Evolutionary conservation across 176 grass and related monocot genomes (phyloP), one percentile per base, ranked within the genome.

Genomic region (Calamus simplicifolius): DNA sequence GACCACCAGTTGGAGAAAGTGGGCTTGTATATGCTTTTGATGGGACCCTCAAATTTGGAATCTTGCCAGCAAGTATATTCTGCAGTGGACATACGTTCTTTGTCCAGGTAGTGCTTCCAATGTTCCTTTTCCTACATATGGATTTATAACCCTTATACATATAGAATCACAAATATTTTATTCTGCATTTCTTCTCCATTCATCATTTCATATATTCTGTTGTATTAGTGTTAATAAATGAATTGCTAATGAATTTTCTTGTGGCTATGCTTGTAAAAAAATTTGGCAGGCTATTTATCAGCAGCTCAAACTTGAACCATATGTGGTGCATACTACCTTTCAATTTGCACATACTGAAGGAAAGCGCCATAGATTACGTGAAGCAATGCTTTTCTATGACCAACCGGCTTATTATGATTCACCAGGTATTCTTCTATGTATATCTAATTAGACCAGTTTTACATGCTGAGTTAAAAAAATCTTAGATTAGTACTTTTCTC

Each of bases 61-160:
- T 97, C 56, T 73, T 97, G 68, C 92, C 92, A 6, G 83, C 92
- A 66, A 97, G 87, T 80, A 91, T 97, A 85, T 97, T 97, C 69
- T 97, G 92, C 70, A 97, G 84, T 25, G 92, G 92, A 8, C 92
- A 97, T 69, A 97, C 87, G 48, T 97, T 88, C 60, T 97, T 97
- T 75, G 78, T 97, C 25, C 90, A 95, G 90, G 90, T 95, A 89
- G 28, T 51, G 63, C 16, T 64, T 13, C 21, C 26, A 3, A 19
- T 8, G 18, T 16, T 30, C 1, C 54, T 69, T 49, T 23, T 23
- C 21, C 21, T 23, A 23, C 21, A 23, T 23, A 23, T 23, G 21
- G 21, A 23, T 23, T 23, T 23, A 23, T 23, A 23, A 1, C 21
- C 21, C 21, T 23, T 23, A 23, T 23, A 23, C 21, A 23, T 23